phyloP scores from a whole-genome alignment of 306 rosid genomes.

The Cicer pinnatifidum region DNA sequence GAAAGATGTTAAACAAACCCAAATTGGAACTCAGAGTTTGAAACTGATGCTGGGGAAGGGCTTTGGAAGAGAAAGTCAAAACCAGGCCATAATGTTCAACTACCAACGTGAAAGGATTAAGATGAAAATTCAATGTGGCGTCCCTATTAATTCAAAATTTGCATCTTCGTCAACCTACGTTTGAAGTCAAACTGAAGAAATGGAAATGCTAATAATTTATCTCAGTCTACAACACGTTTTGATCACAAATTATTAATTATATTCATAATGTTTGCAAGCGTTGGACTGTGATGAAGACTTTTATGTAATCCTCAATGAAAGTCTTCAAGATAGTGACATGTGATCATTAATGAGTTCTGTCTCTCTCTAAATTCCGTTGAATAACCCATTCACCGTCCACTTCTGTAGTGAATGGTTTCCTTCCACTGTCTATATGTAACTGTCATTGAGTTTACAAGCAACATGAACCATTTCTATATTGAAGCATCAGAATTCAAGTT shows the following conservation, averaged over 20 bases:
- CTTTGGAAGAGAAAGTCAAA: background rate
- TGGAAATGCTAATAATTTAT: background rate
- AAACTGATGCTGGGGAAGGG: background rate
- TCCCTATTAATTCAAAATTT: background rate
- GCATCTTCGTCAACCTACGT: background rate
- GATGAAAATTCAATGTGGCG: background rate
- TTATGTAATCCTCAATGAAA: background rate
- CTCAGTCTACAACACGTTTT: background rate
- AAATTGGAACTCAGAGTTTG: background rate
- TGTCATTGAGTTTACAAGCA: background rate
- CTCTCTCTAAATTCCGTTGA: background rate
- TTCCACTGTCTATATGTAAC: constrained; percentile 1
- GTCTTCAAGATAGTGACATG: background rate
- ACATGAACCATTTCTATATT: background rate
- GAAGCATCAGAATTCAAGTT: background rate
- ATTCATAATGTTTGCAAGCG: too few species aligned
- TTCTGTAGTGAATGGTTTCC: background rate
- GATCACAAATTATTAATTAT: too few species aligned
- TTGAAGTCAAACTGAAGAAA: background rate
- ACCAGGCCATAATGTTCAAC: background rate
- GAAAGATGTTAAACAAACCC: background rate
- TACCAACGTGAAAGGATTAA: background rate
- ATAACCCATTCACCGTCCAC: background rate
- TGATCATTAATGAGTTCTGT: background rate
- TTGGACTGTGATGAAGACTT: too few species aligned